A percentile compares a stretch with the other conserved stretches of the same genome.
Evolutionary conservation across 257 asterid species (phyloP).

Genomic region (Salvia splendens): DNA sequence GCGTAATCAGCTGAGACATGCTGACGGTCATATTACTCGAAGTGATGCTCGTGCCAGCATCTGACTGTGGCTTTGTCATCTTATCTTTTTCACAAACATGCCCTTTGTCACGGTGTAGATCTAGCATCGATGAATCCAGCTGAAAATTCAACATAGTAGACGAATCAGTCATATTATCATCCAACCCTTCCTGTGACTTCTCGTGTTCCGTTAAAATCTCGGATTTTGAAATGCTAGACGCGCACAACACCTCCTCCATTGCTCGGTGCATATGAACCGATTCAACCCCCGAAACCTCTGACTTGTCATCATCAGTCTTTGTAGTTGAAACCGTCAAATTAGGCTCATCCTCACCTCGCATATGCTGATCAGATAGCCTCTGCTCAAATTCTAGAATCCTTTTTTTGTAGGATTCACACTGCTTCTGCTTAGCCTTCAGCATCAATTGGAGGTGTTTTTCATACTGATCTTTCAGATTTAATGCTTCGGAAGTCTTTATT

Average conservation of each 20-base stretch:
- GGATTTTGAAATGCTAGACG: conserved; percentile 52
- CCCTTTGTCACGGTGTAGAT: conserved; percentile 63
- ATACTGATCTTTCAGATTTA: conserved; percentile 76
- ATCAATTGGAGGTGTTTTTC: conserved; percentile 66
- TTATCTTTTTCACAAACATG: conserved; percentile 46
- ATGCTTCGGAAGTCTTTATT: conserved; percentile 79
- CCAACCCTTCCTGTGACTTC: conserved; percentile 57
- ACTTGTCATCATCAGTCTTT: conserved; percentile 56
- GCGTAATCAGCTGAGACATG: conserved; percentile 50
- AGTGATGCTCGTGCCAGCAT: conserved; percentile 46
- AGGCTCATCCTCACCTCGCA: conserved; percentile 47
- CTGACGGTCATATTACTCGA: conserved; percentile 71
- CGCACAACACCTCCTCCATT: conserved; percentile 62
- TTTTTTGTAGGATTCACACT: conserved; percentile 83
- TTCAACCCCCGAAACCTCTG: conserved; percentile 60
- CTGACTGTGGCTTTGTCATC: conserved; percentile 40
- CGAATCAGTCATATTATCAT: conserved; percentile 82
- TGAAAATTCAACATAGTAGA: conserved; percentile 56
- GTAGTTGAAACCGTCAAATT: conserved; percentile 40
- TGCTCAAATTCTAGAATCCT: conserved; percentile 88
- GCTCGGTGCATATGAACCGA: conserved; percentile 43
- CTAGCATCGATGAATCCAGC: conserved; percentile 85
- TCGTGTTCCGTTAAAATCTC: conserved; percentile 46
- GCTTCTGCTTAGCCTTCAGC: conserved; percentile 72
- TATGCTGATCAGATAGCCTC: conserved; percentile 65